A percentile compares a stretch with the other conserved stretches of the same genome.
These are phyloP conservation scores for Decorospora gaudefroyi DNA, from an alignment of 2,329 filamentous ascomycete species.

Conservation along the genomic window DNA sequence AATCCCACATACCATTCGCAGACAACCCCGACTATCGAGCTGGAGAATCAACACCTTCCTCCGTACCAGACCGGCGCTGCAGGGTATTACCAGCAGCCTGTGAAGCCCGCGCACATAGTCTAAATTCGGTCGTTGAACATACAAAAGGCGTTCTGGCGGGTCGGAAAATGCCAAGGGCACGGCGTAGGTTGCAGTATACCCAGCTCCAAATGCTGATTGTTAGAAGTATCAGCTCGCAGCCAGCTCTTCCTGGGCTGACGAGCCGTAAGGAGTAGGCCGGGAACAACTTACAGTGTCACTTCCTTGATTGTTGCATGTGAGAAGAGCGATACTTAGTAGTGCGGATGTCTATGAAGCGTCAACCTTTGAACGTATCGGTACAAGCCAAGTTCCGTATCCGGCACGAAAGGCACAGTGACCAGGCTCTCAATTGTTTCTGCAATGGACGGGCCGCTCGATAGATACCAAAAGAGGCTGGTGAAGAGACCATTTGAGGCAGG, in stretches of 20 bases:
- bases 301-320: slow-evolving; percentile 13
- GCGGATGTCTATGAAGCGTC: too few relatives aligned
- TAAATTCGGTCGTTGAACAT: slow-evolving; percentile 9
- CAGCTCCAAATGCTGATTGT: too few relatives aligned
- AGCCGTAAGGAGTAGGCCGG: slow-evolving; percentile 3
- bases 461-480: too few relatives aligned
- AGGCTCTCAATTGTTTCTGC: too few relatives aligned
- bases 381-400: too few relatives aligned
- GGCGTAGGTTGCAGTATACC: slow-evolving; percentile 1
- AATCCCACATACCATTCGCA: slow-evolving; percentile 36
- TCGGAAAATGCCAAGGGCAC: neutral
- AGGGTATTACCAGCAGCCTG: slow-evolving; percentile 31
- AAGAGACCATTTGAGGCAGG: too few relatives aligned
- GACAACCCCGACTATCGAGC: slow-evolving; percentile 18
- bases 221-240: neutral
- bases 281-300: neutral
- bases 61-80: slow-evolving; percentile 27
- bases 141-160: neutral
- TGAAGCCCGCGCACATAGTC: slow-evolving; percentile 37
- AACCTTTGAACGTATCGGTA: too few relatives aligned
- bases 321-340: neutral
- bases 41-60: slow-evolving; percentile 25
- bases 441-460: too few relatives aligned
- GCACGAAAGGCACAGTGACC: too few relatives aligned
- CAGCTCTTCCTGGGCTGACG: slow-evolving; percentile 2